Evolutionary conservation across 495 filamentous ascomycete species (phyloP).

Genomic region (Penicillium canariense): DNA sequence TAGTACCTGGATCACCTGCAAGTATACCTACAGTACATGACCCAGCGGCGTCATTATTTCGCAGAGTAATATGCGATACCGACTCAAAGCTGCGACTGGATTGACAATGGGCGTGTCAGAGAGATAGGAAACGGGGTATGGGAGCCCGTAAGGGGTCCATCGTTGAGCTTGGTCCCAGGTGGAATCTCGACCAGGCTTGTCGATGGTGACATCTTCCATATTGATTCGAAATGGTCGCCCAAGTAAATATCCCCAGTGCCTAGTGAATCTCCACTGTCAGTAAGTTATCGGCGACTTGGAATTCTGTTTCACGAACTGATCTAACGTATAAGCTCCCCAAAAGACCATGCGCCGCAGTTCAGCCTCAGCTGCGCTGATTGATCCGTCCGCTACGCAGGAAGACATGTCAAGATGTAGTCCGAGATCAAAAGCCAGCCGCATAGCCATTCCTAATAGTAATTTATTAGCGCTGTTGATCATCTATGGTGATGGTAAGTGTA

Average conservation of each 20-base stretch:
- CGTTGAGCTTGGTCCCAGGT: not conserved
- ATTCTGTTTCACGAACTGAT: constrained; percentile 26
- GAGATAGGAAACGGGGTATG: not conserved
- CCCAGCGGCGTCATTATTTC: constrained; percentile 14
- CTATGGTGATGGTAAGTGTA: not conserved
- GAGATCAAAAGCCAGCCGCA: constrained; percentile 37
- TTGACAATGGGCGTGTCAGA: not conserved
- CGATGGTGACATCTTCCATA: constrained; percentile 9
- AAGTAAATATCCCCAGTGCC: constrained; percentile 33
- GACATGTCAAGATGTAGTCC: constrained; percentile 36
- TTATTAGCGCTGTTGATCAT: no score
- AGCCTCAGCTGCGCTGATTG: constrained; percentile 26
- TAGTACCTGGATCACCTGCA: not conserved
- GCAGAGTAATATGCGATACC: constrained; percentile 1
- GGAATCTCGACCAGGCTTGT: not conserved
- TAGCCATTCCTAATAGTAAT: constrained; percentile 34
- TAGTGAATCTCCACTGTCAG: constrained; percentile 2
- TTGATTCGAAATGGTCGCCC: constrained; percentile 23
- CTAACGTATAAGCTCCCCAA: constrained; percentile 34
- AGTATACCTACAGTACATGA: constrained; percentile 6
- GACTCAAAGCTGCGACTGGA: not conserved
- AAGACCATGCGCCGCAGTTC: constrained; percentile 32
- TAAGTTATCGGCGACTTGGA: not conserved
- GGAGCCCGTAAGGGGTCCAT: constrained; percentile 7
- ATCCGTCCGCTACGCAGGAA: constrained; percentile 24